phyloP scores from a whole-genome alignment of 148 eudicot species.

The Simmondsia chinensis region DNA sequence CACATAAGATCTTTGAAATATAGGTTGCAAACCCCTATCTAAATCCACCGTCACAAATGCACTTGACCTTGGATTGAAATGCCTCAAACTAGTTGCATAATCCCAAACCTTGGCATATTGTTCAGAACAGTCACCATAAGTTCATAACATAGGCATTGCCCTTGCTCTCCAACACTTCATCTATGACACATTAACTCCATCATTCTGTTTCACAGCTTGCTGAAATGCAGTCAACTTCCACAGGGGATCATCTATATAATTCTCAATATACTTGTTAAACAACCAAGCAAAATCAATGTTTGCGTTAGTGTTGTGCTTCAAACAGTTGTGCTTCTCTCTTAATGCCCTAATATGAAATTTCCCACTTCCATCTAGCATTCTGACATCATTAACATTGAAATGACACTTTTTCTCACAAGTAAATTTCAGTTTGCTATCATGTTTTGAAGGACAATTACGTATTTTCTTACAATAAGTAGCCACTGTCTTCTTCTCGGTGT shows the following conservation, averaged over 20 bases:
- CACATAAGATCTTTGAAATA: conserved; percentile 4
- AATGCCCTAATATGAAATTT: no score
- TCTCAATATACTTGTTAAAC: no score
- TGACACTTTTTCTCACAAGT: neutral
- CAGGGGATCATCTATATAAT: neutral
- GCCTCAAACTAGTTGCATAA: neutral
- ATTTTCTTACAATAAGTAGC: neutral
- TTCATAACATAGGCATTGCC: neutral
- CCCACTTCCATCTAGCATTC: no score
- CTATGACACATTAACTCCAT: neutral
- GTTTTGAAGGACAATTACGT: neutral
- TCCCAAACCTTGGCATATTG: conserved; percentile 4
- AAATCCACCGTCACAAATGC: neutral
- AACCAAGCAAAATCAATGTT: no score
- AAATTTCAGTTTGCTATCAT: neutral
- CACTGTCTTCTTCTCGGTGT: neutral
- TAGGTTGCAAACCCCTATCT: neutral
- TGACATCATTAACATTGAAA: neutral
- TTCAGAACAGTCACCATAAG: neutral
- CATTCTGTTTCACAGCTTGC: neutral
- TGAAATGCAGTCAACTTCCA: neutral
- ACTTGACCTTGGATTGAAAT: neutral
- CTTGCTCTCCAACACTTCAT: neutral
- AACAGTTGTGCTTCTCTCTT: no score
- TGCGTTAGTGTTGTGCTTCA: no score